Conservation (phyloP, 2,329 filamentous ascomycete species). For the Cladophialophora chaetospira region DNA sequence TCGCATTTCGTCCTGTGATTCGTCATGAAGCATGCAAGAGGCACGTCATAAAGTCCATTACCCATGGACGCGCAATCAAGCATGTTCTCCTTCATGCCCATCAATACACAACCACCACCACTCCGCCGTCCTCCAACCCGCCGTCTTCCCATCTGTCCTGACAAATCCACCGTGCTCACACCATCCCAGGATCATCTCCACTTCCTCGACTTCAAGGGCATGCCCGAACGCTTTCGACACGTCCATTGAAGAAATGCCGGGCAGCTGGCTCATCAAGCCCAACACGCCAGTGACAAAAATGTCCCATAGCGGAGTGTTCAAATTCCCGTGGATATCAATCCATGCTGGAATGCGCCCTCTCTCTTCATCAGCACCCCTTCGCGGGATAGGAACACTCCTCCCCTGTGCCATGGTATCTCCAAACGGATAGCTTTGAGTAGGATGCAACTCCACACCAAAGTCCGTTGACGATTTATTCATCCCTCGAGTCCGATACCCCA, state of each 20-base stretch:
- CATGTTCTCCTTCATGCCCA: neutral
- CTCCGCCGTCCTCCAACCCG: constrained; percentile 40
- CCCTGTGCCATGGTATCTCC: constrained; percentile 42
- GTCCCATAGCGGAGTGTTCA: constrained; percentile 45
- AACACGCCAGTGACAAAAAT: constrained; percentile 45
- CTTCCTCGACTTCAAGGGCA: constrained; percentile 16
- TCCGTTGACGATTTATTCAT: constrained; percentile 49
- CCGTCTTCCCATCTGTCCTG: constrained; percentile 7
- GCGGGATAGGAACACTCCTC: constrained; percentile 35
- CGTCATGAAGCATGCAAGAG: no score
- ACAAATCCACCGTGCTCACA: constrained; percentile 24
- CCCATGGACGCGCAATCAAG: neutral
- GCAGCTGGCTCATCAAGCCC: constrained; percentile 45
- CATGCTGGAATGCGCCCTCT: constrained; percentile 46
- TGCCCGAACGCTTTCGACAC: constrained; percentile 35
- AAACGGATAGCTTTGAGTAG: constrained; percentile 41
- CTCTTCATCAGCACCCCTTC: constrained; percentile 29
- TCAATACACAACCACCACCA: constrained; percentile 47
- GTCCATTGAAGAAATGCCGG: constrained; percentile 41
- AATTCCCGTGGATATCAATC: constrained; percentile 50
- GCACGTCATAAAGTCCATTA: neutral
- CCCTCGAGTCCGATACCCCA: constrained; percentile 49
- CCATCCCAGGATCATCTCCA: constrained; percentile 24
- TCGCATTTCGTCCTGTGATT: no score
- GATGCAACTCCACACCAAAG: constrained; percentile 46